Conservation (phyloP, 495 filamentous ascomycete species). For the Polyplosphaeria fusca region DNA sequence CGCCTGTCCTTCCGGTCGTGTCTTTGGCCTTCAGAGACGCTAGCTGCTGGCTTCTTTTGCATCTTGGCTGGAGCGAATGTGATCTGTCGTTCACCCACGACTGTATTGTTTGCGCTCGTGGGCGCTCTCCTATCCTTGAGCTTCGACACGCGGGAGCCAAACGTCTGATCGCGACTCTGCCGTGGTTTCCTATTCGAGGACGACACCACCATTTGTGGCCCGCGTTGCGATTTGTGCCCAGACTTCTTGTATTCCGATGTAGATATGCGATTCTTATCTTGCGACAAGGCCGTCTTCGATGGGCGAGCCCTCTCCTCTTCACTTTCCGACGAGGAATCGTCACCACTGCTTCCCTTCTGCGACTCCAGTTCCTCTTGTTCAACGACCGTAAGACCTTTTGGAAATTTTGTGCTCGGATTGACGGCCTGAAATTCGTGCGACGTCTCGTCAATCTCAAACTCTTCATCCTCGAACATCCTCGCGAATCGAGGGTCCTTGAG, state of each 20-base stretch:
- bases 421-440: slow-evolving; percentile 79
- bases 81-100: slow-evolving; percentile 79
- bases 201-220: slow-evolving; percentile 56
- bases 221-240: slow-evolving; percentile 47
- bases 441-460: slow-evolving; percentile 89
- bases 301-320: slow-evolving; percentile 40
- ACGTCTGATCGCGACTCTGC: slow-evolving; percentile 55
- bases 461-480: slow-evolving; percentile 84
- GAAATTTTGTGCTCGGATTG: slow-evolving; percentile 72
- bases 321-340: slow-evolving; percentile 36
- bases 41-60: slow-evolving; percentile 45
- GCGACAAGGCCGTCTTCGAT: slow-evolving; percentile 8
- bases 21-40: slow-evolving; percentile 19
- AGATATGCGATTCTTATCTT: slow-evolving; percentile 58
- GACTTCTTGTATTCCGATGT: slow-evolving; percentile 57
- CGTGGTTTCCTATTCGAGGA: slow-evolving; percentile 46
- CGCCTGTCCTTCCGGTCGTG: slow-evolving; percentile 52
- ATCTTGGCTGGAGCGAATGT: slow-evolving; percentile 72
- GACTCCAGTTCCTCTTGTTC: slow-evolving; percentile 59
- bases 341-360: slow-evolving; percentile 39
- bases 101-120: slow-evolving; percentile 45
- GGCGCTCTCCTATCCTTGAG: slow-evolving; percentile 47
- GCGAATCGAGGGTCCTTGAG: slow-evolving; percentile 83
- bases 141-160: slow-evolving; percentile 65
- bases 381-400: slow-evolving; percentile 62